These are phyloP conservation scores for Skeletonema potamos DNA, from an alignment of 108 stramenopile species.

Conservation along the genomic window DNA sequence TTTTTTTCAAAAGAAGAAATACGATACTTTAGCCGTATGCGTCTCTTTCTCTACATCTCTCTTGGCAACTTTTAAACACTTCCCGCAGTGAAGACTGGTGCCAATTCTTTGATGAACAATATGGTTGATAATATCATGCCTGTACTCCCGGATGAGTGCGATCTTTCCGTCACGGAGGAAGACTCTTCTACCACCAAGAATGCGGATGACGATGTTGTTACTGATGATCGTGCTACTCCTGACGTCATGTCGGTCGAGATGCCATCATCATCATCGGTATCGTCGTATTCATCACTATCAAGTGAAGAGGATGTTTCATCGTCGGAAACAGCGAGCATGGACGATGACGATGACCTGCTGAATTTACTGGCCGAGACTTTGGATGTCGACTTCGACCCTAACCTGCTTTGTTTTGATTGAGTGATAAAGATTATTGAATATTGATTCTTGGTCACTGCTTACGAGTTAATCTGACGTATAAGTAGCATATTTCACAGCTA, in stretches of 20 bases:
- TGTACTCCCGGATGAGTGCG: background rate
- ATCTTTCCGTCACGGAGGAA: background rate
- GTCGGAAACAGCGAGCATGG: background rate
- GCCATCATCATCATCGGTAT: background rate
- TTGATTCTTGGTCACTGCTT: background rate
- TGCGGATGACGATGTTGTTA: background rate
- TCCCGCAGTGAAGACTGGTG: constrained; percentile 58
- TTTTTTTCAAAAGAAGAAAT: background rate
- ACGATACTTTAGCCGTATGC: too few relatives aligned
- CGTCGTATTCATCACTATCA: background rate
- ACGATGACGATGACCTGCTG: constrained; percentile 16
- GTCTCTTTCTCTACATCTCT: background rate
- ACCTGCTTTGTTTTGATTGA: constrained; percentile 5
- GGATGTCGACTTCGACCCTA: constrained; percentile 32
- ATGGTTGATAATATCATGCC: background rate
- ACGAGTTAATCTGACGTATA: too few relatives aligned
- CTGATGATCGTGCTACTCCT: background rate
- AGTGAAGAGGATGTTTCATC: background rate
- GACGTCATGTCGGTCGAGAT: background rate
- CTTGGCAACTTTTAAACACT: constrained; percentile 9
- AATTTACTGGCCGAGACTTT: constrained; percentile 35
- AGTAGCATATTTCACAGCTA: too few relatives aligned
- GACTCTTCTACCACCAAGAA: too few relatives aligned
- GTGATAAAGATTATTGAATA: background rate
- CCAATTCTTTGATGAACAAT: constrained; percentile 8